Evolutionary conservation across 106 monocot species (phyloP).

Genomic region (Dendrobium nobile): DNA sequence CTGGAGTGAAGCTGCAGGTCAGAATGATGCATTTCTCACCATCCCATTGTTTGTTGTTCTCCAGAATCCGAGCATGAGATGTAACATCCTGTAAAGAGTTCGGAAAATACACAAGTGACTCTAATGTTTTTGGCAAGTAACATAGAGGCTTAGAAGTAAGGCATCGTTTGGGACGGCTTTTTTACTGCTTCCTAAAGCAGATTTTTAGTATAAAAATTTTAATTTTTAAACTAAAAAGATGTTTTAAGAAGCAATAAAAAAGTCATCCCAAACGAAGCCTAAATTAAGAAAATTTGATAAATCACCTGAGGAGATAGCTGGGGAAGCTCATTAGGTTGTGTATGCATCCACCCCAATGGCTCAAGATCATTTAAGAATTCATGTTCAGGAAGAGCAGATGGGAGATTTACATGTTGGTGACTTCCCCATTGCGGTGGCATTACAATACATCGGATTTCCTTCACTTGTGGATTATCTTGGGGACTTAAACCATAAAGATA

Average conservation of each 20-base stretch:
- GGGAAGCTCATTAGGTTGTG: constrained; percentile 95
- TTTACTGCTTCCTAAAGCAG: no score
- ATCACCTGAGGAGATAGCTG: constrained; percentile 92
- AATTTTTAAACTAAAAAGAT: no score
- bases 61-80: constrained; percentile 74
- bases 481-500: constrained; percentile 94
- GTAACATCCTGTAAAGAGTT: constrained; percentile 70
- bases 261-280: no score
- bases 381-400: constrained; percentile 94
- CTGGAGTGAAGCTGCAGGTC: constrained; percentile 99
- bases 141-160: no score
- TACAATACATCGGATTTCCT: constrained; percentile 91
- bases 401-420: constrained; percentile 91
- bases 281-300: no score
- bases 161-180: no score
- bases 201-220: no score
- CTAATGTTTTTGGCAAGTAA: no score
- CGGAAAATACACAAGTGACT: no score
- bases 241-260: no score
- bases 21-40: constrained; percentile 95
- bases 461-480: constrained; percentile 98
- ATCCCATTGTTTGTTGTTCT: constrained; percentile 99
- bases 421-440: constrained; percentile 97
- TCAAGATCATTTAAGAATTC: constrained; percentile 97
- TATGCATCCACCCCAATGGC: constrained; percentile 99